Evolutionary conservation across 1,139 yeast species (phyloP).

Genomic region (Diutina catenulata): DNA sequence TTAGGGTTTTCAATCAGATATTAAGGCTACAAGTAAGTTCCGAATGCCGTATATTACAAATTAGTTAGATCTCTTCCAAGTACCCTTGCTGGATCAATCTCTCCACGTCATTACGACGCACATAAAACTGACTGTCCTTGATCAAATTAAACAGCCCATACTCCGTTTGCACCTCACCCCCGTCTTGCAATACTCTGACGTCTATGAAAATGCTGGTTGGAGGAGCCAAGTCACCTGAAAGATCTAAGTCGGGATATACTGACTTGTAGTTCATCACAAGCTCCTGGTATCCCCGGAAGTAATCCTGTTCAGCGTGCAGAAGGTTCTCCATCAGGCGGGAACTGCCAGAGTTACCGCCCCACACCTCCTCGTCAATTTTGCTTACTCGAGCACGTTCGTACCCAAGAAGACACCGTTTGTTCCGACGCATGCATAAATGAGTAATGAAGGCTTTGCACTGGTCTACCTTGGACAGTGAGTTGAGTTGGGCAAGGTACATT

Average conservation of each 20-base stretch:
- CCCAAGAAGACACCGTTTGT: slow-evolving; percentile 80
- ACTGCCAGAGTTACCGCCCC: slow-evolving; percentile 29
- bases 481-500: slow-evolving; percentile 22
- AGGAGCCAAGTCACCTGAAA: slow-evolving; percentile 79
- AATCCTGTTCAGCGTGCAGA: slow-evolving; percentile 73
- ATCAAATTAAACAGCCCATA: slow-evolving; percentile 91
- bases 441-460: slow-evolving; percentile 73
- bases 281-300: slow-evolving; percentile 59
- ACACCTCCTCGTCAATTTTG: slow-evolving; percentile 54
- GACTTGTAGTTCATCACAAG: slow-evolving; percentile 69
- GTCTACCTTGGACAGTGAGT: slow-evolving; percentile 32
- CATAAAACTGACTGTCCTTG: slow-evolving; percentile 93
- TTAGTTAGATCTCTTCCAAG: slow-evolving; percentile 41
- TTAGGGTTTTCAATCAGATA: no score
- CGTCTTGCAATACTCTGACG: slow-evolving; percentile 85
- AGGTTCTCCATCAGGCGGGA: slow-evolving; percentile 34
- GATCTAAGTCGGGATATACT: slow-evolving; percentile 71
- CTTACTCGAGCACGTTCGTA: slow-evolving; percentile 66
- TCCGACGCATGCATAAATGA: slow-evolving; percentile 72
- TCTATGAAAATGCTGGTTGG: slow-evolving; percentile 89
- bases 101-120: slow-evolving; percentile 88
- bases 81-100: slow-evolving; percentile 91
- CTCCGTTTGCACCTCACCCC: slow-evolving; percentile 96
- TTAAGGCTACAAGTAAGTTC: no score
- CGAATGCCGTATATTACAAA: background rate